Evolutionary conservation across 768 basidiomycete genomes (phyloP).

Genomic region (Rhizopogon vesiculosus): DNA sequence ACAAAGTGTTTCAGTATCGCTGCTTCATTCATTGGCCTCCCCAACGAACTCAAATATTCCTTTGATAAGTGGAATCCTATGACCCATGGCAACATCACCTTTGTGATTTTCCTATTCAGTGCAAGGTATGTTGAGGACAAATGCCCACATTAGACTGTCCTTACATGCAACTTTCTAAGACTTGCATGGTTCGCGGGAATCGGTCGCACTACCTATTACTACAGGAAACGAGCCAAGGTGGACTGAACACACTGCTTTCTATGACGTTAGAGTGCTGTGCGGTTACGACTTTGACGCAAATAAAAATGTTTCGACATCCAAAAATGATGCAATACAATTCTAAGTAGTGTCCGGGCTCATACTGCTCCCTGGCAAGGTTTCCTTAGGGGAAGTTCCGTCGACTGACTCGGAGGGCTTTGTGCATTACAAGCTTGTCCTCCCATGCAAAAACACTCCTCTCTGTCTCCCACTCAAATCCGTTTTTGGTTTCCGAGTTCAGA

Average conservation of each 20-base stretch:
- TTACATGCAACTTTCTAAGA: slow-evolving; percentile 24
- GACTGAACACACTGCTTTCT: not conserved
- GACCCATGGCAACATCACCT: slow-evolving; percentile 75
- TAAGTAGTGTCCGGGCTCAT: not conserved
- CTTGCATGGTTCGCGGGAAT: slow-evolving; percentile 53
- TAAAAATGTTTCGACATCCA: not conserved
- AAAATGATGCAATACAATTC: not conserved
- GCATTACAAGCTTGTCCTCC: not conserved
- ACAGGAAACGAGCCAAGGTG: slow-evolving; percentile 13
- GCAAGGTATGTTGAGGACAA: slow-evolving; percentile 42
- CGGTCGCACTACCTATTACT: slow-evolving; percentile 41
- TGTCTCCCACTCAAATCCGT: not conserved
- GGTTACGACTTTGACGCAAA: too few species aligned
- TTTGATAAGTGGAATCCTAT: slow-evolving; percentile 60
- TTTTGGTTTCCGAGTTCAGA: too few species aligned
- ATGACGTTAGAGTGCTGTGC: too few species aligned
- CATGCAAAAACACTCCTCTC: not conserved
- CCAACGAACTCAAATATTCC: slow-evolving; percentile 46
- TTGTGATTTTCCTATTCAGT: slow-evolving; percentile 49
- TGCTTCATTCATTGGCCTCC: slow-evolving; percentile 54
- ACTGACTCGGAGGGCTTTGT: not conserved
- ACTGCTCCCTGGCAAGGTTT: not conserved
- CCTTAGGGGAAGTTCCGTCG: not conserved
- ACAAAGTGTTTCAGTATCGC: slow-evolving; percentile 41
- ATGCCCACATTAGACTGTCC: not conserved